Evolutionary conservation across 352 stramenopile genomes (phyloP), one percentile per base, ranked within the genome.

Genomic region (Globisporangium rhizosaccharum): DNA sequence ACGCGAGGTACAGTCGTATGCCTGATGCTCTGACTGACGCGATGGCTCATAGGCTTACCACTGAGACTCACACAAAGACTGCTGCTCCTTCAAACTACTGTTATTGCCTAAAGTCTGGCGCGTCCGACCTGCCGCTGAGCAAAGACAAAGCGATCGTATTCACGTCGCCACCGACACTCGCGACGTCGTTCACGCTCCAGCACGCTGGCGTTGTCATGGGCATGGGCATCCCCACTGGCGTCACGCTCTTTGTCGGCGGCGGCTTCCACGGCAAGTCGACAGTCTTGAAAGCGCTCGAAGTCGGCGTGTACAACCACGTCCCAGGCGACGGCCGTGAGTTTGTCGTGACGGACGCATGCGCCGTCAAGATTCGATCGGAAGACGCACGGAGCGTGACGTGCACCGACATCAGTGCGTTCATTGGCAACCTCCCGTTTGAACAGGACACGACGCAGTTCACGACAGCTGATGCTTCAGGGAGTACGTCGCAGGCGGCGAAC

Each of bases 231-330:
- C 89, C 85, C 8, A 76, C 82, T 9, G 96, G 96, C 15, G 91
- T 99, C 8, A 98, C 93, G 11, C 76, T 99, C 15, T 97, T 99
- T 66, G 96, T 98, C 20, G 96, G 96, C 20, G 96, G 96, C 49
- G 96, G 96, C 12, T 99, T 98, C 75, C 96, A 99, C 68, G 96
- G 96, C 51, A 99, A 99, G 73, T 98, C 89, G 53, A 99, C 96
- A 2, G 75, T 99, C 9, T 76, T 99, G 0, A 86, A 96, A 57
- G 92, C 94, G 2, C 64, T 99, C 7, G 88, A 98, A 71, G 73
- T 97, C 11, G 95, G 95, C 28, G 80, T 98, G 36, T 98, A 98
- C 77, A 97, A 98, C 61, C 97, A 98, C 66, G 86, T 99, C 37
- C 94, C 94, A 1, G 86, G 68, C 11, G 96, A 99, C 63, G 96